phyloP scores from a whole-genome alignment of 2,329 filamentous ascomycete genomes.

The Ascochyta koolunga region DNA sequence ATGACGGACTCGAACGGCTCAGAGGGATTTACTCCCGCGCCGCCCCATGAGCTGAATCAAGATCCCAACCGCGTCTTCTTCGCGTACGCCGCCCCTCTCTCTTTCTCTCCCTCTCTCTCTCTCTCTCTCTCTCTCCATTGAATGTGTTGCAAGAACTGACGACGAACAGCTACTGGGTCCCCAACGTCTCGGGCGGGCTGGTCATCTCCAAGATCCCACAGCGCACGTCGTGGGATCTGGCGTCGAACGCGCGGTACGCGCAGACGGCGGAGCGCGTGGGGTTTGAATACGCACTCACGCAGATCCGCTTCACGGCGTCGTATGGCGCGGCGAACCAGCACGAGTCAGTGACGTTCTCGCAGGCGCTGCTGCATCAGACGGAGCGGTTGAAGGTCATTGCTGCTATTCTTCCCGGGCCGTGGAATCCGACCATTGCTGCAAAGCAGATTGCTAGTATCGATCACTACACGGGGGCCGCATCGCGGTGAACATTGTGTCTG shows the following conservation, averaged over 20 bases:
- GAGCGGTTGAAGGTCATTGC: constrained; percentile 59
- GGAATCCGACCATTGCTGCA: constrained; percentile 55
- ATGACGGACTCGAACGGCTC: constrained; percentile 9
- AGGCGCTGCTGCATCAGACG: constrained; percentile 56
- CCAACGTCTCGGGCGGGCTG: constrained; percentile 60
- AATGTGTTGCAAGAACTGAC: neutral
- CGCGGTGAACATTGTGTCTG: constrained; percentile 60
- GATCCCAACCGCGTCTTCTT: constrained; percentile 55
- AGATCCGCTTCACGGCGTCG: constrained; percentile 61
- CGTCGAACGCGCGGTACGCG: constrained; percentile 57
- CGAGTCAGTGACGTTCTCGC: constrained; percentile 59
- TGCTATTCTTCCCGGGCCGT: constrained; percentile 53
- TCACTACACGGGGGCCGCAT: constrained; percentile 59
- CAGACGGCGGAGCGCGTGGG: constrained; percentile 56
- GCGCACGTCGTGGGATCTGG: constrained; percentile 56
- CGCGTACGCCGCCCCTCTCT: constrained; percentile 35
- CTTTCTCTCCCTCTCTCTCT: neutral
- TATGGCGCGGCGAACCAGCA: constrained; percentile 58
- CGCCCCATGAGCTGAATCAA: constrained; percentile 47
- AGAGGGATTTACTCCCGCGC: constrained; percentile 32
- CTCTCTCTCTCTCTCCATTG: neutral
- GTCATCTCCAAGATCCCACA: constrained; percentile 61
- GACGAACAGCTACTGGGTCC: constrained; percentile 57
- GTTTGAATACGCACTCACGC: constrained; percentile 60
- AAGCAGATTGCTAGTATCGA: constrained; percentile 62